Base-by-base conservation (phyloP, 179 eudicot genomes). In the Drosera spatulata region DNA sequence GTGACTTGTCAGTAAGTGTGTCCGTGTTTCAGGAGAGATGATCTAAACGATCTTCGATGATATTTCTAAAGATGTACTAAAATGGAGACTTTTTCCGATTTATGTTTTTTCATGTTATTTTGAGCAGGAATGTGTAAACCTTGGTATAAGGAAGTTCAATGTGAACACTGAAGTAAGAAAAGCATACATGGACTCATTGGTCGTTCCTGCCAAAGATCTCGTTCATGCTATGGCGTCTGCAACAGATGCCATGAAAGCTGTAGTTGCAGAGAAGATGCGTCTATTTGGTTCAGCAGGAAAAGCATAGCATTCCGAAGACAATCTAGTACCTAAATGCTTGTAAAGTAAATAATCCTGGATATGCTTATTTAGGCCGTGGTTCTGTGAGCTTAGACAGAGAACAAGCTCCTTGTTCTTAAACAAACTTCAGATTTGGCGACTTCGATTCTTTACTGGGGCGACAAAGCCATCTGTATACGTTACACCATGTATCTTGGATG, bases 121-220 rank as follows among this genome's bases (percentile, higher is more conserved):
- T 51, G 59, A 39, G 53, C 88, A 93, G 99, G 81, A 77, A 58
- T 93, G 97, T 75, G 85, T 93, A 64, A 79, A 77, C 63, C 75
- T 58, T 33, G 99, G 99, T 44, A 97, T 93, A 70, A 85, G 95
- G 62, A 93, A 93, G 81, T 93, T 89, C 78, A 93, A 93, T 11
- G 99, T 93, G 50, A 93, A 93, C 70, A 93, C 99, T 0, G 99
- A 93, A 71, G 88, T 93, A 38, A 76, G 99, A 52, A 86, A 73
- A 72, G 99, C 99, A 49, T 93, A 85, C 86, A 81, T 93, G 94
- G 91, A 89, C 39, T 72, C 91, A 3, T 57, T 93, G 55, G 75
- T 66, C 59, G 69, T 63, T 63, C 74, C 79, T n/a, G 72, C 79
- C 53, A 86, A 83, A 40, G 99, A 93, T 62, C 84, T 93, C 22